Base-by-base conservation (phyloP, 306 rosid species). In the Nissolia schottii region DNA sequence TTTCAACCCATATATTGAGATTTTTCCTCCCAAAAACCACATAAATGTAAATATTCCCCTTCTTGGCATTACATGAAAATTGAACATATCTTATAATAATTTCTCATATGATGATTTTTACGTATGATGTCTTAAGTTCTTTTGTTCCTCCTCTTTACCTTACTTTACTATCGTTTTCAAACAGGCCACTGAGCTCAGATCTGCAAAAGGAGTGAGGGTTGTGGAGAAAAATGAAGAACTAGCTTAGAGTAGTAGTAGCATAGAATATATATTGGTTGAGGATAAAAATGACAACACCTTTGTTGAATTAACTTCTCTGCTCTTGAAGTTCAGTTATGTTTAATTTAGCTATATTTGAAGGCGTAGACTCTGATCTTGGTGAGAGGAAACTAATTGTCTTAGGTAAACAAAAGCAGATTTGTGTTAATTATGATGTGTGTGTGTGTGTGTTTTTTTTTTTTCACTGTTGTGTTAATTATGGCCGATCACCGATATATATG, bases 121-220 rank as follows among this genome's bases (percentile, higher is more conserved):
- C n/a, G n/a, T n/a, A n/a, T n/a, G 46, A 66, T 45, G 11, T 38
- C 56, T 67, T 8, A n/a, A n/a, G n/a, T n/a, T n/a, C 23, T 0
- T 2, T 34, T 51, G 6, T 34, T 0, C 45, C 4, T 67, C 1
- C 16, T 59, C 22, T 3, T 13, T 76, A 29, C 56, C 22, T 57
- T 57, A 48, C 22, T 7, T 43, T 32, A 40, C 18, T 23, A 64
- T 20, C 16, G 6, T 35, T 65, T 60, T 55, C 28, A 41, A 75
- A 72, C 87, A 93, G 98, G 98, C 97, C 16, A 85, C 73, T 58
- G 73, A 53, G 84, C 96, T 93, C 65, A 87, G 97, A 88, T 88
- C 93, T 84, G 97, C 93, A 31, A 75, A 87, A 31, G 96, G 84
- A 85, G 97, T 93, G 78, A 87, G 98, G 76, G 61, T 93, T 68